Percentiles rank a stretch among this genome's conserved stretches.
Evolutionary conservation across 2,329 filamentous ascomycete genomes (phyloP).

Genomic region (Neonectria ditissima): DNA sequence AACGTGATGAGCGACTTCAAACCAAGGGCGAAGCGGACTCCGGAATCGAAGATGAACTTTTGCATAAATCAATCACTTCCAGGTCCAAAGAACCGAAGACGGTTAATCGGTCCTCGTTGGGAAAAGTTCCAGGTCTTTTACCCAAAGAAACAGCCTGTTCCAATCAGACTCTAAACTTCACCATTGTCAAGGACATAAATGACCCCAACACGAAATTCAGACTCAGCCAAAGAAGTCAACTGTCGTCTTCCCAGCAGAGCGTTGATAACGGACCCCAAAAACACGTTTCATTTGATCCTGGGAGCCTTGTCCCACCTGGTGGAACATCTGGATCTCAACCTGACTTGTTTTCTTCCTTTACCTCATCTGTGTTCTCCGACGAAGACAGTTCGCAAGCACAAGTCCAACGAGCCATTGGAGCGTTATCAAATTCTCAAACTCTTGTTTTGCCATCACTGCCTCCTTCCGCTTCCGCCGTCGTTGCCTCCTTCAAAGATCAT

Average conservation of each 20-base stretch:
- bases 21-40: background rate
- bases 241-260: slow-evolving; percentile 61
- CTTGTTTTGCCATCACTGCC: slow-evolving; percentile 44
- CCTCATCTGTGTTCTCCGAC: slow-evolving; percentile 25
- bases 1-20: slow-evolving; percentile 3
- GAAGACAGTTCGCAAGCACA: slow-evolving; percentile 22
- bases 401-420: slow-evolving; percentile 31
- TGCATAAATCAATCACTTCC: slow-evolving; percentile 13
- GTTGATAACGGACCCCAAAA: slow-evolving; percentile 46
- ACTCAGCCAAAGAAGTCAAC: slow-evolving; percentile 72
- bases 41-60: slow-evolving; percentile 20
- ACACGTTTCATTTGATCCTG: slow-evolving; percentile 39
- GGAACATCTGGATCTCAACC: slow-evolving; percentile 19
- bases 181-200: slow-evolving; percentile 81
- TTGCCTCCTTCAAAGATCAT: slow-evolving; percentile 40
- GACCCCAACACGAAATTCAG: slow-evolving; percentile 72
- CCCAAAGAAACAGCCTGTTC: slow-evolving; percentile 43
- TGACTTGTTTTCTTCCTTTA: slow-evolving; percentile 29
- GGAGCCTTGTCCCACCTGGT: slow-evolving; percentile 17
- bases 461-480: slow-evolving; percentile 43
- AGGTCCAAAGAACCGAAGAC: slow-evolving; percentile 10
- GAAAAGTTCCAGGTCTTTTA: slow-evolving; percentile 3
- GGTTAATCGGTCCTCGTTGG: slow-evolving; percentile 17
- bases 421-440: slow-evolving; percentile 22
- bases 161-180: slow-evolving; percentile 68